A percentile compares a stretch with the other conserved stretches of the same genome.
Evolutionary conservation across 2,329 filamentous ascomycete species (phyloP).

Genomic region (Xylariomycetidae sp.): DNA sequence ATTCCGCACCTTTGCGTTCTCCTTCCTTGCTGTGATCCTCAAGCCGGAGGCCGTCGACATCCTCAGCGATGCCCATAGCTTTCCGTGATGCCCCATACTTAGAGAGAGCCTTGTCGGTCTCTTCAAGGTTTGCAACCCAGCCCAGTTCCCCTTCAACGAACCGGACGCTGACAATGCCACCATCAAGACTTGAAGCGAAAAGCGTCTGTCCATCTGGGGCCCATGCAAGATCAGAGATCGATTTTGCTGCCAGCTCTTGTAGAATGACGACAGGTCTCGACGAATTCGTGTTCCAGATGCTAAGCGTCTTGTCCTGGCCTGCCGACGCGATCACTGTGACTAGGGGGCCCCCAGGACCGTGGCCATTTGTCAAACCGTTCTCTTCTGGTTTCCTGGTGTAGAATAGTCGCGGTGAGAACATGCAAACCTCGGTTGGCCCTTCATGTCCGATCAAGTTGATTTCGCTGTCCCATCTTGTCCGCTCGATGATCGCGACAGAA

Average conservation of each 20-base stretch:
- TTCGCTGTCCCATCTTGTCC: slow-evolving; percentile 88
- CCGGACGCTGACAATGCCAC: slow-evolving; percentile 73
- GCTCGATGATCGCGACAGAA: slow-evolving; percentile 92
- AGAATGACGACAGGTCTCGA: slow-evolving; percentile 85
- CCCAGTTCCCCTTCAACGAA: slow-evolving; percentile 88
- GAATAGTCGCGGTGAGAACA: slow-evolving; percentile 91
- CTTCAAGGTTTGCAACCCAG: slow-evolving; percentile 77
- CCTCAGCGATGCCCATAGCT: slow-evolving; percentile 86
- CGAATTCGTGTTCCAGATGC: slow-evolving; percentile 96
- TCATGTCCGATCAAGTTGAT: slow-evolving; percentile 98
- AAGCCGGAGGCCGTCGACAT: slow-evolving; percentile 79
- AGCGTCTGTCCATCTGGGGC: slow-evolving; percentile 84
- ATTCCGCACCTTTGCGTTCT: slow-evolving; percentile 84
- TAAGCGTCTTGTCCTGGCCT: slow-evolving; percentile 92
- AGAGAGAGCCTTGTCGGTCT: slow-evolving; percentile 88
- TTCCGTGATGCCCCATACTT: slow-evolving; percentile 88
- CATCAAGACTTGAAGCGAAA: slow-evolving; percentile 84
- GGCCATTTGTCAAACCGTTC: slow-evolving; percentile 44
- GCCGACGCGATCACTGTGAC: slow-evolving; percentile 96
- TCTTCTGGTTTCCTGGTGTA: slow-evolving; percentile 62
- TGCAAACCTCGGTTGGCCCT: slow-evolving; percentile 93
- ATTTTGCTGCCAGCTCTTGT: slow-evolving; percentile 83
- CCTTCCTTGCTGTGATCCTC: slow-evolving; percentile 91
- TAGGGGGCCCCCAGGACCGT: slow-evolving; percentile 41
- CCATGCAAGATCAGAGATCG: slow-evolving; percentile 93